phyloP scores from a whole-genome alignment of 768 basidiomycete genomes.

The Heimioporus sp. region DNA sequence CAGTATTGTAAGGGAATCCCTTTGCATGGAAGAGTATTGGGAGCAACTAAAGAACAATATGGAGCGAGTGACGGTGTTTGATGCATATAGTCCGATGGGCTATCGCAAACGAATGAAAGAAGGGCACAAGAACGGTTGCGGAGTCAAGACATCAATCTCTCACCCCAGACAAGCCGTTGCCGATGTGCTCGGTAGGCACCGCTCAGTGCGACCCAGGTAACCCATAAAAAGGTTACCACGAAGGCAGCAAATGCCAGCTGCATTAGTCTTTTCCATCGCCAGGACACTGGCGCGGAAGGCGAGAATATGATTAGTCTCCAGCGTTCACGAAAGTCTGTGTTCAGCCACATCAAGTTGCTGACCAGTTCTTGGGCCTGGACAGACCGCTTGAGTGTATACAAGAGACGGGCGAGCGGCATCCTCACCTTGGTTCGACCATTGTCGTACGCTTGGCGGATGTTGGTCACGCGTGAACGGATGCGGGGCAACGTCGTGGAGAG shows the following conservation, averaged over 20 bases:
- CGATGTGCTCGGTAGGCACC: conserved; percentile 75
- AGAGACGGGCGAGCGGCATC: neutral
- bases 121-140: neutral
- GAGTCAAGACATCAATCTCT: conserved; percentile 65
- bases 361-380: conserved; percentile 62
- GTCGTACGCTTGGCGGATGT: conserved; percentile 67
- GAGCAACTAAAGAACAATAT: neutral
- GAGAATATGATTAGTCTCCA: conserved; percentile 77
- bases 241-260: conserved; percentile 57
- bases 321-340: conserved; percentile 75
- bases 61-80: neutral
- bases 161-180: conserved; percentile 77
- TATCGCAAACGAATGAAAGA: neutral
- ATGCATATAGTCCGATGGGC: neutral
- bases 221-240: conserved; percentile 56
- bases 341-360: conserved; percentile 68
- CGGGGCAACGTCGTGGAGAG: conserved; percentile 60
- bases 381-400: neutral
- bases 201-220: conserved; percentile 56
- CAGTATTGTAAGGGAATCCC: neutral
- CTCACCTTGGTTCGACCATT: conserved; percentile 66
- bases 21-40: neutral
- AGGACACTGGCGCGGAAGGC: conserved; percentile 66
- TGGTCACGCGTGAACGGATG: conserved; percentile 57
- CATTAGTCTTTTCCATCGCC: conserved; percentile 65